phyloP scores from a whole-genome alignment of 345 rosid species.

The Cochlearia excelsa region DNA sequence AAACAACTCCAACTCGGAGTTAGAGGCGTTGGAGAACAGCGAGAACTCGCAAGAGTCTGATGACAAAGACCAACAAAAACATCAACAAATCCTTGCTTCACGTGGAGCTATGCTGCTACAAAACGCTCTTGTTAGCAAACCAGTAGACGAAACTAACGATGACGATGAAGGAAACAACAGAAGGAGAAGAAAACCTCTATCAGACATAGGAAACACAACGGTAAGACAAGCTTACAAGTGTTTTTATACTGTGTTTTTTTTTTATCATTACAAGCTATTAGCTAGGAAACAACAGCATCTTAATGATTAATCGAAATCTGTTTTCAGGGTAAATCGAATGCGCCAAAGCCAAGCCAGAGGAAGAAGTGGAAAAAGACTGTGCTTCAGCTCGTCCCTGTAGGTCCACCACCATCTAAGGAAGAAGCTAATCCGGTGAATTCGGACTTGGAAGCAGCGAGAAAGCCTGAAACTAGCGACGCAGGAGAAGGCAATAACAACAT shows the following conservation, averaged over 20 bases:
- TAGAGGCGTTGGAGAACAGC: constrained; percentile 14
- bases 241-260: background rate
- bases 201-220: constrained; percentile 79
- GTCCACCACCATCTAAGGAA: constrained; percentile 41
- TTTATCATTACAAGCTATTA: too few relatives aligned
- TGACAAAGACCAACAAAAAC: constrained; percentile 30
- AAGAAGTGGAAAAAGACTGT: constrained; percentile 73
- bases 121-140: constrained; percentile 59
- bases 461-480: constrained; percentile 34
- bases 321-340: constrained; percentile 67
- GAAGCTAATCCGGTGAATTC: constrained; percentile 20
- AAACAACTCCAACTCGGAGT: constrained; percentile 30
- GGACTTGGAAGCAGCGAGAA: constrained; percentile 33
- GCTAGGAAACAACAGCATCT: background rate
- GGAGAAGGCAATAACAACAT: constrained; percentile 37
- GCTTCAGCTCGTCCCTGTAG: constrained; percentile 72
- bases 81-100: constrained; percentile 49
- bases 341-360: constrained; percentile 60
- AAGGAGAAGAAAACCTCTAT: constrained; percentile 62
- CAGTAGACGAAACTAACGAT: constrained; percentile 34
- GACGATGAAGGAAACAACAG: constrained; percentile 39
- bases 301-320: constrained; percentile 1
- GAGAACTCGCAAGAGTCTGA: constrained; percentile 39
- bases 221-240: constrained; percentile 8
- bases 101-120: constrained; percentile 80